A percentile compares a stretch with the other conserved stretches of the same genome.
phyloP scores from a whole-genome alignment of 106 monocot species.

The Acorus calamus region DNA sequence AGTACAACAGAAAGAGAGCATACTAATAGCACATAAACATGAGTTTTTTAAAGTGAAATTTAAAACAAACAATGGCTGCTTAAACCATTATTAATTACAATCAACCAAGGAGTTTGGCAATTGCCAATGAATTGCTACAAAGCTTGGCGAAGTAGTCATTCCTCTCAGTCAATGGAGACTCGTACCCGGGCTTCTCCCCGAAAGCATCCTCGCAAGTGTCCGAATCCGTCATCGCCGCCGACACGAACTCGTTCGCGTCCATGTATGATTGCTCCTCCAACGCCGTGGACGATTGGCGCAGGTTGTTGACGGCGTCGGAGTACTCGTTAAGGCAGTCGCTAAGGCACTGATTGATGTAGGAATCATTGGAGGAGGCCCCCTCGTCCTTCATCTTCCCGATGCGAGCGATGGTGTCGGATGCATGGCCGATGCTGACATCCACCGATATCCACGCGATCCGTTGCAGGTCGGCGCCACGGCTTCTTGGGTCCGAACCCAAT shows the following conservation, averaged over 20 bases:
- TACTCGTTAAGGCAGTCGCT: slow-evolving; percentile 16
- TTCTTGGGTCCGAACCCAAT: no score
- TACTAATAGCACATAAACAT: no score
- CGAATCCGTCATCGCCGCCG: slow-evolving; percentile 18
- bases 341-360: slow-evolving; percentile 2
- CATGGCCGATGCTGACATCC: no score
- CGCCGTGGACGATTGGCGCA: background rate
- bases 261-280: background rate
- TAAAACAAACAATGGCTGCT: no score
- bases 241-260: slow-evolving; percentile 11
- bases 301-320: slow-evolving; percentile 10
- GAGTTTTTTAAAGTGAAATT: no score
- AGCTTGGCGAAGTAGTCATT: slow-evolving; percentile 20
- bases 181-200: slow-evolving; percentile 8
- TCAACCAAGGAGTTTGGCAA: background rate
- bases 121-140: slow-evolving; percentile 17
- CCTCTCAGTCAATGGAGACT: slow-evolving; percentile 19
- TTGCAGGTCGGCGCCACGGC: no score
- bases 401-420: no score
- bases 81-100: no score
- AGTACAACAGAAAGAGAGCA: no score
- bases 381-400: no score
- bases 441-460: no score
- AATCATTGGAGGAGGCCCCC: no score
- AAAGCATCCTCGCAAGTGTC: slow-evolving; percentile 23